phyloP scores from a whole-genome alignment of 257 asterid genomes.

The Nicotiana sylvestris region DNA sequence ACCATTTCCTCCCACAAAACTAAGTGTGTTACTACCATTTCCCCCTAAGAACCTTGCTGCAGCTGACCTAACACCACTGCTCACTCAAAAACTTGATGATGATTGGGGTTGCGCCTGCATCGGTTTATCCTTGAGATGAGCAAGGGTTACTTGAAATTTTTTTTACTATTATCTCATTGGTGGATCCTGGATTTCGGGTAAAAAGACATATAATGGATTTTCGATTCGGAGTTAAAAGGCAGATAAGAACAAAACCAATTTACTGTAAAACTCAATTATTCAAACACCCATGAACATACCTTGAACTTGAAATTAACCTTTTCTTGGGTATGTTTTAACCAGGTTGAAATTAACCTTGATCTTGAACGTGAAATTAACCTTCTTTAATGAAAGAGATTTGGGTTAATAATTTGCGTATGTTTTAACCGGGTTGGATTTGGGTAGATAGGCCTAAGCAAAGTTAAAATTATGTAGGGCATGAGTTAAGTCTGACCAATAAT shows the following conservation, averaged over 20 bases:
- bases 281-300: not conserved
- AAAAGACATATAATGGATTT: not conserved
- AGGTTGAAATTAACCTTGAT: too few relatives aligned
- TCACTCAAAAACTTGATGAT: conserved; percentile 71
- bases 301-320: not conserved
- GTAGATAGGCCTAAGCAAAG: too few relatives aligned
- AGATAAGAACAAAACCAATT: not conserved
- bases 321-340: too few relatives aligned
- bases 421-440: too few relatives aligned
- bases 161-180: not conserved
- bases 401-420: too few relatives aligned
- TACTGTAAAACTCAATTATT: not conserved
- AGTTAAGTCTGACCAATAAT: too few relatives aligned
- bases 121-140: conserved; percentile 92
- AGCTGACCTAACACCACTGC: conserved; percentile 94
- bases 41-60: conserved; percentile 92
- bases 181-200: not conserved
- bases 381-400: too few relatives aligned
- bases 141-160: conserved; percentile 66
- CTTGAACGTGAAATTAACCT: too few relatives aligned
- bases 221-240: not conserved
- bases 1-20: conserved; percentile 97
- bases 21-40: conserved; percentile 88
- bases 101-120: conserved; percentile 53
- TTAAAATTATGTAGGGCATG: too few relatives aligned